Evolutionary conservation across 768 basidiomycete species (phyloP).

Genomic region (Hydnomerulius pinastri): DNA sequence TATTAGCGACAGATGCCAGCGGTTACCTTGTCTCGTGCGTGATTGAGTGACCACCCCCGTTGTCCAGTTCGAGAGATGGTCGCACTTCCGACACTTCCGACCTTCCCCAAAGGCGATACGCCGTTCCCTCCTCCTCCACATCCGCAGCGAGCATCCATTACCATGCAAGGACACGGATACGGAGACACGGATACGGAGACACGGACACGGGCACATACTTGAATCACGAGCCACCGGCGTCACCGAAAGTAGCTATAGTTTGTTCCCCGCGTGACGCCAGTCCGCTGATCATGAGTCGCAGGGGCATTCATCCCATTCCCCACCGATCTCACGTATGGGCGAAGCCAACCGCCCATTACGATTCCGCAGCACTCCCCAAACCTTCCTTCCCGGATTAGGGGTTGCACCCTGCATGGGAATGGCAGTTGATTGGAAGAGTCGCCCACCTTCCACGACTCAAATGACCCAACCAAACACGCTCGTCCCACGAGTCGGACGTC

Average conservation of each 20-base stretch:
- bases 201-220: no score
- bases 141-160: background rate
- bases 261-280: background rate
- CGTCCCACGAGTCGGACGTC: slow-evolving; percentile 18
- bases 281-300: slow-evolving; percentile 13
- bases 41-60: slow-evolving; percentile 6
- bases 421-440: no score
- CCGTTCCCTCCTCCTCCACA: background rate
- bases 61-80: slow-evolving; percentile 7
- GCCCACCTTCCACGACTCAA: background rate
- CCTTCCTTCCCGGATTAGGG: slow-evolving; percentile 1
- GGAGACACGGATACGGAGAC: no score
- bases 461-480: background rate
- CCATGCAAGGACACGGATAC: no score
- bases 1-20: no score
- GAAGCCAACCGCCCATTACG: background rate
- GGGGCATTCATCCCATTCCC: no score
- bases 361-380: slow-evolving; percentile 12
- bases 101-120: background rate
- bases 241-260: background rate
- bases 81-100: background rate
- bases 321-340: no score
- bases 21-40: background rate
- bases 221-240: no score
- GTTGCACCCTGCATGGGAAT: slow-evolving; percentile 4